phyloP scores from a whole-genome alignment of 768 basidiomycete species.

The Russula sp. region DNA sequence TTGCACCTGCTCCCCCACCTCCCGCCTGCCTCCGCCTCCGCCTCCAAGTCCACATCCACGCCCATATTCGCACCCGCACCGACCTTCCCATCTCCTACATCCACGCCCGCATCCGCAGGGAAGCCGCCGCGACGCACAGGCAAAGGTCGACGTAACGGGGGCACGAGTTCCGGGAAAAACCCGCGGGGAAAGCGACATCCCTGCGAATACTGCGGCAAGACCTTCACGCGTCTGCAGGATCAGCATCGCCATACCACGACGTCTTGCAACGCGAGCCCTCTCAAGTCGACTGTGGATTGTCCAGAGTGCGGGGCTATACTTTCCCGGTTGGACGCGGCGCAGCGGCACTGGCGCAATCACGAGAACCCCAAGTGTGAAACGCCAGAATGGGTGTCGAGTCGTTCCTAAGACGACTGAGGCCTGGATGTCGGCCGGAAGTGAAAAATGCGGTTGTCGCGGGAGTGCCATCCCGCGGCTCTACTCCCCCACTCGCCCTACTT shows the following conservation, averaged over 20 bases:
- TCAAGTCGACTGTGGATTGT: slow-evolving; percentile 7
- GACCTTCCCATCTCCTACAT: background rate
- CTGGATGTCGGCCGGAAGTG: too few relatives aligned
- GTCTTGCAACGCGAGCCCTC: slow-evolving; percentile 19
- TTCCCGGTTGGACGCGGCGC: slow-evolving; percentile 22
- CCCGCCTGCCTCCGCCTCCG: background rate
- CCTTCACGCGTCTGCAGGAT: slow-evolving; percentile 25
- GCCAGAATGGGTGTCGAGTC: slow-evolving; percentile 2
- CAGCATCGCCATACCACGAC: slow-evolving; percentile 6
- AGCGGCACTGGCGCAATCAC: slow-evolving; percentile 26
- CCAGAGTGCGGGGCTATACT: slow-evolving; percentile 18
- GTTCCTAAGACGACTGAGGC: background rate
- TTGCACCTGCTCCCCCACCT: background rate
- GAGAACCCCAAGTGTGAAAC: slow-evolving; percentile 11
- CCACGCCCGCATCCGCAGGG: background rate
- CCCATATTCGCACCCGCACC: background rate
- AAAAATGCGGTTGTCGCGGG: background rate
- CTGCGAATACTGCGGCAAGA: slow-evolving; percentile 14
- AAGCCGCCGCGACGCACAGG: too few relatives aligned
- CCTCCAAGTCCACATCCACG: background rate
- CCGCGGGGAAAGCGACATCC: background rate
- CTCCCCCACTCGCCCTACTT: background rate
- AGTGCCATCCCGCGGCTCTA: background rate
- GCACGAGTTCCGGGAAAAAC: background rate
- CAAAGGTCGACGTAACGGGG: too few relatives aligned